Conservation (phyloP, 768 basidiomycete genomes). For the Mycena sanguinolenta region DNA sequence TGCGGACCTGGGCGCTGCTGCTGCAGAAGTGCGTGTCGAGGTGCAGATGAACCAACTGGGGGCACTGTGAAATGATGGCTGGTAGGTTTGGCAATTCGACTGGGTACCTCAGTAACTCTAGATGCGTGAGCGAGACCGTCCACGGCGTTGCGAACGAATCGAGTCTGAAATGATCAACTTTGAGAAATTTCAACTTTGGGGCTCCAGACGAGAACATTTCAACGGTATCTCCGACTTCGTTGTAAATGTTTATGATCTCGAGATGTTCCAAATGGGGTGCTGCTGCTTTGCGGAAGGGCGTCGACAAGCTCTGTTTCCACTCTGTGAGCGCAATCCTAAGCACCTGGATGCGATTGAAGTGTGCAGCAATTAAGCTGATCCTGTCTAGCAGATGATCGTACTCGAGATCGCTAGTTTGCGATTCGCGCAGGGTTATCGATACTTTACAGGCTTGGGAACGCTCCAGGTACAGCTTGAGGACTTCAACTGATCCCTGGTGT, state of each 20-base stretch:
- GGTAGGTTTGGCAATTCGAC: neutral
- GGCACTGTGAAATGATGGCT: neutral
- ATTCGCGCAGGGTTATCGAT: neutral
- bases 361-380: neutral
- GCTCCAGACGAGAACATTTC: neutral
- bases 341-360: neutral
- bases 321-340: neutral
- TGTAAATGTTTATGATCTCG: neutral
- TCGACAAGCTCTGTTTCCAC: neutral
- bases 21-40: neutral
- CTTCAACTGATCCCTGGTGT: neutral
- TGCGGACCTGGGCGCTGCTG: neutral
- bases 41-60: neutral
- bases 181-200: neutral
- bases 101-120: neutral
- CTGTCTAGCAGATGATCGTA: neutral
- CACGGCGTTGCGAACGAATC: neutral
- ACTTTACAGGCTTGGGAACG: neutral
- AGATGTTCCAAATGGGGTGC: neutral
- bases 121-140: neutral
- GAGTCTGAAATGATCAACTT: neutral
- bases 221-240: neutral
- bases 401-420: neutral
- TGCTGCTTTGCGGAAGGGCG: neutral
- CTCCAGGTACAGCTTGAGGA: constrained; percentile 1